Conservation (phyloP, 495 filamentous ascomycete genomes). For the Penicillium tannophilum region DNA sequence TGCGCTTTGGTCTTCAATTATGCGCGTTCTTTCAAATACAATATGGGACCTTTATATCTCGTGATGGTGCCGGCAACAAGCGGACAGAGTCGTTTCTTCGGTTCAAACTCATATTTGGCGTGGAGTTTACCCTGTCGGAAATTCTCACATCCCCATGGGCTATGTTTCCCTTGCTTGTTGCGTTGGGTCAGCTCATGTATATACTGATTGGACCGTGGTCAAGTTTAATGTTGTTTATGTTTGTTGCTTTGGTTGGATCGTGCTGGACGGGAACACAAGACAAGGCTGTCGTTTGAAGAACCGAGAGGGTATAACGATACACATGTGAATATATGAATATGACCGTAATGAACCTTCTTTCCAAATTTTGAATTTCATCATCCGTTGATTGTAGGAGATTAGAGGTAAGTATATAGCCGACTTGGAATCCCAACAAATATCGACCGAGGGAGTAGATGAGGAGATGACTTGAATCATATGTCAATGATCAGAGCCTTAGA, state of each 20-base stretch:
- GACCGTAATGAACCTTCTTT: background rate
- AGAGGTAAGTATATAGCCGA: constrained; percentile 1
- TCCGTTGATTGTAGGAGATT: background rate
- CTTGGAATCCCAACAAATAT: constrained; percentile 5
- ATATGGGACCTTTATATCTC: background rate
- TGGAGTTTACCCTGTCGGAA: background rate
- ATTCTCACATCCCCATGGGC: background rate
- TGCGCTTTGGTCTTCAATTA: background rate
- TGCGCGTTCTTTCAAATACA: background rate
- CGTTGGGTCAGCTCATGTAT: background rate
- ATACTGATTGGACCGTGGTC: background rate
- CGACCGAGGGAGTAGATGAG: background rate
- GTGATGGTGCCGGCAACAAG: background rate
- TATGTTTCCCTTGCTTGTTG: background rate
- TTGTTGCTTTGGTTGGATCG: background rate
- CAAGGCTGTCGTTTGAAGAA: background rate
- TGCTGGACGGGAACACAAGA: background rate
- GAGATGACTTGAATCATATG: background rate
- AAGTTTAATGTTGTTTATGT: background rate
- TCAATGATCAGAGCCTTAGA: background rate
- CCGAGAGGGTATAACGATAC: background rate
- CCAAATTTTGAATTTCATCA: background rate
- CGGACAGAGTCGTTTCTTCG: background rate
- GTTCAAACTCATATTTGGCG: background rate
- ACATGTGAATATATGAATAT: constrained; percentile 2